Percentiles rank a stretch among this genome's conserved stretches.
These are phyloP conservation scores for Linnemannia zychae DNA, from an alignment of 192 early-diverging fungal genomes.

Conservation along the genomic window DNA sequence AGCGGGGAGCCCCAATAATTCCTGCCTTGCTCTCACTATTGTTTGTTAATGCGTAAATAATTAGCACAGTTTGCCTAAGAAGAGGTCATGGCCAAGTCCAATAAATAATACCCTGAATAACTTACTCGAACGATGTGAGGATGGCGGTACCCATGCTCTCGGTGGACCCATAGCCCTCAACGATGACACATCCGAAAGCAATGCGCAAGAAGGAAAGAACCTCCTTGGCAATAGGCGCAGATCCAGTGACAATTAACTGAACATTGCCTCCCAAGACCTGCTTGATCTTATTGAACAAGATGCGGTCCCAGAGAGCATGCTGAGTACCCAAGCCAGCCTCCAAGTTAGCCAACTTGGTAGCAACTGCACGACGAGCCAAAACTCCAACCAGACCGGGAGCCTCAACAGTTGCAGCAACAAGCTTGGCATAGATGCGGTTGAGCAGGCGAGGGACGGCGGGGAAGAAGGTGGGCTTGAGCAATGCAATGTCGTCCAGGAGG, in stretches of 20 bases:
- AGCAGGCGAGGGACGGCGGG: conserved; percentile 88
- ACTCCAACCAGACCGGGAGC: conserved; percentile 65
- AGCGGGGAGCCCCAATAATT: conserved; percentile 78
- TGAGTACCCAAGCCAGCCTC: conserved; percentile 66
- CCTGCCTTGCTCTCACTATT: conserved; percentile 78
- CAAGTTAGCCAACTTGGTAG: conserved; percentile 69
- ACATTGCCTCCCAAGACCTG: conserved; percentile 81
- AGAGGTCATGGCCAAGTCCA: neutral
- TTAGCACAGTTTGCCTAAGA: neutral
- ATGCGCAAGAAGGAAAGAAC: conserved; percentile 75
- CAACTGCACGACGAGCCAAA: conserved; percentile 68
- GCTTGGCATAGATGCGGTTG: conserved; percentile 84
- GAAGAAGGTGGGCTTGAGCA: conserved; percentile 85
- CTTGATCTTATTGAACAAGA: conserved; percentile 88
- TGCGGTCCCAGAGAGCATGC: conserved; percentile 84
- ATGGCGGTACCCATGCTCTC: conserved; percentile 51
- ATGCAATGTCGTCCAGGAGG: conserved; percentile 86
- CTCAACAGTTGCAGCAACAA: conserved; percentile 60
- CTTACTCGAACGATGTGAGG: conserved; percentile 48
- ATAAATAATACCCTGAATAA: neutral
- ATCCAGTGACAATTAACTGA: conserved; percentile 69
- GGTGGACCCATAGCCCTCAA: conserved; percentile 69
- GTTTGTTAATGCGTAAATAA: no score
- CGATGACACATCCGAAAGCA: conserved; percentile 70
- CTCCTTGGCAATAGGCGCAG: conserved; percentile 73